phyloP scores from a whole-genome alignment of 768 basidiomycete species.

The Xerocomus brunneocitrinus region DNA sequence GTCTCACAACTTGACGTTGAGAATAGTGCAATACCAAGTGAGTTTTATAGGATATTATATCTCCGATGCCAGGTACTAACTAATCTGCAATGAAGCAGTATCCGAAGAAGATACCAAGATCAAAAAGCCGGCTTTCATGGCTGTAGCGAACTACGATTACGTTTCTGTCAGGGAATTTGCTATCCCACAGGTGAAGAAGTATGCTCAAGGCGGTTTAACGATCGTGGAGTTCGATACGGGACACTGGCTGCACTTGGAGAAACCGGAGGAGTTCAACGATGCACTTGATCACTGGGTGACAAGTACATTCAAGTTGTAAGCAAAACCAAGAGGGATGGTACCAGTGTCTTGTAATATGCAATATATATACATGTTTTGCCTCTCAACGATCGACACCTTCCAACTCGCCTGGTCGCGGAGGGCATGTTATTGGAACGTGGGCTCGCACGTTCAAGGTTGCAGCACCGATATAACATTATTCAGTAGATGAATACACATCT shows the following conservation, averaged over 20 bases:
- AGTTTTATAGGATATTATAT: neutral
- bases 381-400: neutral
- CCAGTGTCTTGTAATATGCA: neutral
- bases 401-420: neutral
- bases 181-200: conserved; percentile 21
- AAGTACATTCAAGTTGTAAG: conserved; percentile 16
- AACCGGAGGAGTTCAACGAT: conserved; percentile 31
- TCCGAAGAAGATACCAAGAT: conserved; percentile 26
- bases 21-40: conserved; percentile 27
- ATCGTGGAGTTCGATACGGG: conserved; percentile 33
- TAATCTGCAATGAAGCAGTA: conserved; percentile 12
- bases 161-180: conserved; percentile 28
- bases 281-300: conserved; percentile 34
- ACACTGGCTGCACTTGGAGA: conserved; percentile 38
- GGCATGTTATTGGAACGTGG: neutral
- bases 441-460: neutral
- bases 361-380: neutral
- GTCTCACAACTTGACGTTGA: conserved; percentile 27
- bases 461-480: conserved; percentile 4
- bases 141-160: conserved; percentile 32
- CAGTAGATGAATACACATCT: conserved; percentile 13
- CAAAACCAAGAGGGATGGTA: neutral
- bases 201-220: conserved; percentile 26
- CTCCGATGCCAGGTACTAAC: neutral
- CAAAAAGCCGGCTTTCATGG: conserved; percentile 37